Base-by-base conservation (phyloP, 345 rosid species). In the Pistacia vera region DNA sequence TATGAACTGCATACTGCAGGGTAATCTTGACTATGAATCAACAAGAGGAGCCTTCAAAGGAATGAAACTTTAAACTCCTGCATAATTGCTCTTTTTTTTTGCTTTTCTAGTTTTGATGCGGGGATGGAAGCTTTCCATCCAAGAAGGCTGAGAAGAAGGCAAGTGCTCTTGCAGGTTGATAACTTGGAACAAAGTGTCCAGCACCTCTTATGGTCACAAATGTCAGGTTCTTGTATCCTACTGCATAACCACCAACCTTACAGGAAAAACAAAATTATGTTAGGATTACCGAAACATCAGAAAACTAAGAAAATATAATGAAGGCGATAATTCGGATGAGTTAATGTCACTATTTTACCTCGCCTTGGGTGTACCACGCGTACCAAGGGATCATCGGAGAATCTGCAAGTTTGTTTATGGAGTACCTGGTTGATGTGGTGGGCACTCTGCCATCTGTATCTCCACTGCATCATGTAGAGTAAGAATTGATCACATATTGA, bases 151-250 rank as follows among this genome's bases (percentile, higher is more conserved):
- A 44, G 57, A 71, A 71, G 35, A 77, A 63, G n/a, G 33, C 22
- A 22, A 78, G 70, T 14, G 81, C 73, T 17, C 68, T 16, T 33
- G 81, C 77, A 8, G 81, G 81, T 20, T 78, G 30, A 48, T 60
- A 35, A 54, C 63, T 66, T 48, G 81, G 81, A 72, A 78, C 77
- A 18, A 22, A 33, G 70, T 66, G 81, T 59, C 81, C 80, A 20
- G 79, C 66, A 0, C 75, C 80, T 55, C 80, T 77, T 63, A 55
- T 64, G 0, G 75, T 71, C 65, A 71, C 75, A 71, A 77, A 77
- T 55, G 75, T 63, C 25, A 76, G 74, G 57, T 76, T 76, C 48
- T 76, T 11, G 16, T 69, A 76, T 38, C 63, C 79, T 3, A 76
- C 56, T 3, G 60, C 74, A 61, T 76, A 76, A 62, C 79, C 79